A percentile compares a stretch with the other conserved stretches of the same genome.
phyloP scores from a whole-genome alignment of 1,139 yeast genomes.

The Candida labiduridarum region DNA sequence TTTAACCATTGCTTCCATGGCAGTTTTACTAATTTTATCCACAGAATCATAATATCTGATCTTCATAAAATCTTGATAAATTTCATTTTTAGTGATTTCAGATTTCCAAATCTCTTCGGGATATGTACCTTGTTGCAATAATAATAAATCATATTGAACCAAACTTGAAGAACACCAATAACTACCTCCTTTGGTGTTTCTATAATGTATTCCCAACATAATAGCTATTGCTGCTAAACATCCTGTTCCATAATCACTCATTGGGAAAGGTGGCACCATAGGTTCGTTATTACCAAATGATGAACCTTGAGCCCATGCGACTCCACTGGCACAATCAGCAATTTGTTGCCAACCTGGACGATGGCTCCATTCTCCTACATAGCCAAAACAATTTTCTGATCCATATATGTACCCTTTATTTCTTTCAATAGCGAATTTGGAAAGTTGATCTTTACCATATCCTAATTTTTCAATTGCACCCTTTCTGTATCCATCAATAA shows the following conservation, averaged over 20 bases:
- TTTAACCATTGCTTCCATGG: constrained; percentile 22
- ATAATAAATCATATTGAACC: constrained; percentile 31
- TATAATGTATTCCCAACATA: constrained; percentile 26
- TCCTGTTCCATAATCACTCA: constrained; percentile 38
- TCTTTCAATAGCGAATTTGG: constrained; percentile 24
- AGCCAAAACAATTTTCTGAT: constrained; percentile 36
- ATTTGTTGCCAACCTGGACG: constrained; percentile 42
- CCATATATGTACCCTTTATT: constrained; percentile 34
- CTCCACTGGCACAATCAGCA: constrained; percentile 35
- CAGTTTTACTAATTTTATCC: constrained; percentile 29
- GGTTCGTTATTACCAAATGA: constrained; percentile 32
- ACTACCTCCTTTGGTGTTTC: constrained; percentile 30
- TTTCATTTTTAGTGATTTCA: constrained; percentile 11
- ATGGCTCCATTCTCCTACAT: constrained; percentile 29
- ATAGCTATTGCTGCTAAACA: constrained; percentile 35
- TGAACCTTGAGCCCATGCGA: constrained; percentile 34
- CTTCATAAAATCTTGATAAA: constrained; percentile 17
- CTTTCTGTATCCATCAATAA: constrained; percentile 33
- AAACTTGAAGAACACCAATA: constrained; percentile 34
- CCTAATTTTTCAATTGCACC: constrained; percentile 31
- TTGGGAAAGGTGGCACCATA: constrained; percentile 36
- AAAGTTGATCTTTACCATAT: constrained; percentile 25
- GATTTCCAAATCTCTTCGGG: constrained; percentile 23
- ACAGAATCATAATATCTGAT: constrained; percentile 31
- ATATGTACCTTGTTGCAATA: constrained; percentile 29